Evolutionary conservation across 2,329 filamentous ascomycete species (phyloP), one percentile per base, ranked within the genome.

Genomic region (Camptophora hylomeconis): DNA sequence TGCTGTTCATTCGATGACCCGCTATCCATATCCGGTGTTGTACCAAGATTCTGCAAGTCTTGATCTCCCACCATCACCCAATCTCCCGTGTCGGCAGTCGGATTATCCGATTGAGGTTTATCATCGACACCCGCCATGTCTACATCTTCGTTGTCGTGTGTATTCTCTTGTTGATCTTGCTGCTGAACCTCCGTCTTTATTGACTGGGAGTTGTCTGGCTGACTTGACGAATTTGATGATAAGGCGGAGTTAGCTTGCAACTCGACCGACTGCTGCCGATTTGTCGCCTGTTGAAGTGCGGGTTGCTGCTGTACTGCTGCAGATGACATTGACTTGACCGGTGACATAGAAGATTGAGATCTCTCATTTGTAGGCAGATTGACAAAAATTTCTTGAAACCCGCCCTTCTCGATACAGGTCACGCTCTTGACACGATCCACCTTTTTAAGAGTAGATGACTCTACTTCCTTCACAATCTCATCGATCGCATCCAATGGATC

Each of bases 41-140:
- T n/a, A n/a, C n/a, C n/a, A n/a, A n/a, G n/a, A n/a, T n/a, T n/a
- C n/a, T n/a, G n/a, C n/a, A n/a, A n/a, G 13, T 63, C 67, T 25
- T 69, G 71, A 39, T 78, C 75, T 31, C 75, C 70, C 17, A 84
- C 71, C 33, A 84, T 75, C 3, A 83, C 74, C 79, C 79, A 84
- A 39, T 84, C 80, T 17, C 49, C 48, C 7, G 54, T 46, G 12
- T 54, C 50, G 12, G 51, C 48, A 21, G 54, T 50, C 17, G 45
- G 45, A 24, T 30, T 20, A 15, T 35, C 39, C 12, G 26, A 13
- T 5, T 11, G 7, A 12, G 22, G 25, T 11, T 26, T 23, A 18
- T 52, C 54, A 10, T 62, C 55, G 15, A 68, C 64, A 32, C 68
- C 68, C 10, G 67, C 65, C 70, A 81, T 67, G 36, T 67, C 65